phyloP scores from a whole-genome alignment of 1,284 basidiomycete species.

The Ustilago curta region DNA sequence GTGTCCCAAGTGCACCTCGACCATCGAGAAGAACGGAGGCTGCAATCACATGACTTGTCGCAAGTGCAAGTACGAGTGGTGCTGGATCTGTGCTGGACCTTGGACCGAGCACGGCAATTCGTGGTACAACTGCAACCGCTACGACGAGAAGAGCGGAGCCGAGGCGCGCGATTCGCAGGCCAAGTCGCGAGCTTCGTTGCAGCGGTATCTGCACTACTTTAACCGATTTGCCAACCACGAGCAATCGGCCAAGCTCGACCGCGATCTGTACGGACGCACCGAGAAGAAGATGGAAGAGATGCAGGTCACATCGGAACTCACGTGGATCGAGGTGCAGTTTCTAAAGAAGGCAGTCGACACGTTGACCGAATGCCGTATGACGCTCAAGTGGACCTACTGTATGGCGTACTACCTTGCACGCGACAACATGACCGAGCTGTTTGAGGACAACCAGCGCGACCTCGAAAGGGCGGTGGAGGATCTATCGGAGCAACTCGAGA shows the following conservation, averaged over 20 bases:
- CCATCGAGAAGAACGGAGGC: slow-evolving; percentile 99
- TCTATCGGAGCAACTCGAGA: slow-evolving; percentile 89
- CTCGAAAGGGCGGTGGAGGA: slow-evolving; percentile 95
- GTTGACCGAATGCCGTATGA: slow-evolving; percentile 84
- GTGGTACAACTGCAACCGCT: slow-evolving; percentile 98
- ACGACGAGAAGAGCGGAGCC: slow-evolving; percentile 89
- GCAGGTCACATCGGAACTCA: slow-evolving; percentile 88
- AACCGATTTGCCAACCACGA: slow-evolving; percentile 92
- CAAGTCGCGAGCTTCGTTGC: slow-evolving; percentile 83
- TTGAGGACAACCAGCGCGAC: slow-evolving; percentile 98
- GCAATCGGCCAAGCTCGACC: slow-evolving; percentile 93
- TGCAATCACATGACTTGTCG: slow-evolving; percentile 74
- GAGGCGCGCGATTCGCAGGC: slow-evolving; percentile 80
- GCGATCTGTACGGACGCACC: slow-evolving; percentile 90
- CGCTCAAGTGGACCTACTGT: slow-evolving; percentile 99
- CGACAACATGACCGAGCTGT: slow-evolving; percentile 93
- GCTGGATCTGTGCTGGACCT: slow-evolving; percentile 79
- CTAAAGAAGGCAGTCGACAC: slow-evolving; percentile 96
- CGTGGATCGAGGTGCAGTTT: slow-evolving; percentile 99
- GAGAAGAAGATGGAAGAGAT: slow-evolving; percentile 99
- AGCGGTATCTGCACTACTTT: slow-evolving; percentile 81
- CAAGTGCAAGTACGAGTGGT: slow-evolving; percentile 73
- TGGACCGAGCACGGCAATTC: slow-evolving; percentile 98
- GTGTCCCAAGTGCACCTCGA: slow-evolving; percentile 88
- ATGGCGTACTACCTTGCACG: slow-evolving; percentile 93